These are phyloP conservation scores for Globisporangium okanoganense DNA, from an alignment of 352 stramenopile genomes.

Conservation along the genomic window DNA sequence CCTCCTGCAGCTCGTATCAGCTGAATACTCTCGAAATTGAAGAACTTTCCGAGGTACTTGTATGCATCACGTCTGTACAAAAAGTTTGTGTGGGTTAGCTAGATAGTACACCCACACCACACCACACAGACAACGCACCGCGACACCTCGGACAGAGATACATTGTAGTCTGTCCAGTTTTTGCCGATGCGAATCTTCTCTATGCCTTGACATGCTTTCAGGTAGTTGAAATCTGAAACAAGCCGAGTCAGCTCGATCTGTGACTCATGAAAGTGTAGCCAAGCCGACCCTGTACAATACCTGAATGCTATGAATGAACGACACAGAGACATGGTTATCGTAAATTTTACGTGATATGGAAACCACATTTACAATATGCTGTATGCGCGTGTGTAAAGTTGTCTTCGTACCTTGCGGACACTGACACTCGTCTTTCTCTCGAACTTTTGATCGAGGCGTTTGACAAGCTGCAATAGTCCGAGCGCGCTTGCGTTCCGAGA, in stretches of 20 bases:
- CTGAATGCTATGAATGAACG: conserved; percentile 7
- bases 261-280: neutral
- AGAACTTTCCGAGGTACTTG: conserved; percentile 68
- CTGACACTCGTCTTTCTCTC: conserved; percentile 47
- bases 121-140: conserved; percentile 7
- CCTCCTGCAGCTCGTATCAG: conserved; percentile 75
- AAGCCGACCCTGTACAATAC: neutral
- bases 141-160: conserved; percentile 23
- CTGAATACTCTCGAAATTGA: conserved; percentile 74
- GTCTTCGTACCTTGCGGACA: conserved; percentile 54
- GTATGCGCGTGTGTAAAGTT: neutral
- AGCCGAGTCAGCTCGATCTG: neutral
- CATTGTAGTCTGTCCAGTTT: conserved; percentile 23
- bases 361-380: neutral
- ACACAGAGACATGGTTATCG: neutral
- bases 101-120: neutral
- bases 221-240: conserved; percentile 67
- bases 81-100: neutral
- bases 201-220: conserved; percentile 69
- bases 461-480: conserved; percentile 64
- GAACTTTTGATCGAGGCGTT: conserved; percentile 46
- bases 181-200: conserved; percentile 58
- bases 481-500: conserved; percentile 60
- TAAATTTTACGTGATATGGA: neutral
- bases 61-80: conserved; percentile 47